These are phyloP conservation scores for Dendrocalamus latiflorus DNA, from an alignment of 202 grass and related monocot genomes.

Conservation along the genomic window DNA sequence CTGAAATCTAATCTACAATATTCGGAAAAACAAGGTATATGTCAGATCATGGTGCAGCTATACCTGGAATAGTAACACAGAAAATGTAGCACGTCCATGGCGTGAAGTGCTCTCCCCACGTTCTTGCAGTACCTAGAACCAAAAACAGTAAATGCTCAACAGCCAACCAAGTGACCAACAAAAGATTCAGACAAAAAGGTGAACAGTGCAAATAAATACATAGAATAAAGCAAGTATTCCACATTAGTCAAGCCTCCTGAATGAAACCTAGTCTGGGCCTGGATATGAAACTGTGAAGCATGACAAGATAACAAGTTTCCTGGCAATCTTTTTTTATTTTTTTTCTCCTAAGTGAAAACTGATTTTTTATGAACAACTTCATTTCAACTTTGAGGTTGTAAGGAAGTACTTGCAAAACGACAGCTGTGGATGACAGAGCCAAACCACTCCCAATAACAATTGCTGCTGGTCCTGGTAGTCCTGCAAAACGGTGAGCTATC, in stretches of 20 bases:
- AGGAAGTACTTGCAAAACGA: conserved; percentile 86
- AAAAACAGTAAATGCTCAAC: conserved; percentile 23
- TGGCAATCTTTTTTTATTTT: not conserved
- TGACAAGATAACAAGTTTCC: conserved; percentile 6
- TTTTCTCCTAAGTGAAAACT: conserved; percentile 4
- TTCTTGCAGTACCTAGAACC: conserved; percentile 77
- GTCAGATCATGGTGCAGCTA: conserved; percentile 1
- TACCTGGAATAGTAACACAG: conserved; percentile 97
- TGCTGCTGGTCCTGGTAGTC: conserved; percentile 70
- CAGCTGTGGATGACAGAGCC: conserved; percentile 93
- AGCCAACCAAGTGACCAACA: conserved; percentile 5
- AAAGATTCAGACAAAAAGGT: not conserved
- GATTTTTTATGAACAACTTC: too few relatives aligned
- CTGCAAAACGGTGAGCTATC: conserved; percentile 59
- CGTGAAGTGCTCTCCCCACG: conserved; percentile 97
- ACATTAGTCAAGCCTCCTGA: not conserved
- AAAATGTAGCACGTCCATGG: conserved; percentile 94
- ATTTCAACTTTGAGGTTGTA: too few relatives aligned
- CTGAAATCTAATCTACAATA: conserved; percentile 4
- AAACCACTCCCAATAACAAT: conserved; percentile 93
- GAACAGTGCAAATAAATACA: not conserved
- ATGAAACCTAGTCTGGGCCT: not conserved
- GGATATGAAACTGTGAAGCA: not conserved
- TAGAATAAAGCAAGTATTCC: not conserved
- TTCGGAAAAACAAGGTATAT: conserved; percentile 11